Percentiles rank a stretch among this genome's conserved stretches.
phyloP scores from a whole-genome alignment of 305 asterid species.

The Solanum hybrid region DNA sequence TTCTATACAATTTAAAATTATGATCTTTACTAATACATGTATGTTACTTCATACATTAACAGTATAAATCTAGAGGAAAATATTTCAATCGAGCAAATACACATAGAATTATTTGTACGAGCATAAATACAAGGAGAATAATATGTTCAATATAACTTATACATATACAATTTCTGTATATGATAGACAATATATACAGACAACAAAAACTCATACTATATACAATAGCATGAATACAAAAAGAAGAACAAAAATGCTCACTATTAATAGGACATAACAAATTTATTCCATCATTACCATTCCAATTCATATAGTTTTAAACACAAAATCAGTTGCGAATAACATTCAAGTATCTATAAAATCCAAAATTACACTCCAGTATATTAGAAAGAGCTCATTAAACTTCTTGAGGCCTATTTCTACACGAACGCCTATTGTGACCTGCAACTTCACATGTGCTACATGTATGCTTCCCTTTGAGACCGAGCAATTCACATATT shows the following conservation, averaged over 20 bases:
- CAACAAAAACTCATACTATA: neutral
- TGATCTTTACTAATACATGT: neutral
- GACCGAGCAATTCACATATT: neutral
- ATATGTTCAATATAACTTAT: neutral
- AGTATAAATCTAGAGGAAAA: neutral
- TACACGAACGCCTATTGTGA: neutral
- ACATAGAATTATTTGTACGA: neutral
- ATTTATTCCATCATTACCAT: neutral
- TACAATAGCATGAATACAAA: neutral
- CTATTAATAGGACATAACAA: too few relatives aligned
- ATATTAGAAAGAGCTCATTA: too few relatives aligned
- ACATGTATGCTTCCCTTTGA: neutral
- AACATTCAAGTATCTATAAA: neutral
- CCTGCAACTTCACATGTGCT: neutral
- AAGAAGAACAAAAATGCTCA: neutral
- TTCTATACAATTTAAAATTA: neutral
- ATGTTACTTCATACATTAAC: neutral
- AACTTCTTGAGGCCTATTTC: neutral
- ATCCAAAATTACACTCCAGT: neutral
- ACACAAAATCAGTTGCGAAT: neutral
- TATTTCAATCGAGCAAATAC: neutral
- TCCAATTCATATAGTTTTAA: neutral
- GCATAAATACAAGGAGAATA: neutral
- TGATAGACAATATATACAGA: too few relatives aligned
- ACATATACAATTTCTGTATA: too few relatives aligned